Evolutionary conservation across 345 rosid genomes (phyloP).

Genomic region (Lepidium africanum): DNA sequence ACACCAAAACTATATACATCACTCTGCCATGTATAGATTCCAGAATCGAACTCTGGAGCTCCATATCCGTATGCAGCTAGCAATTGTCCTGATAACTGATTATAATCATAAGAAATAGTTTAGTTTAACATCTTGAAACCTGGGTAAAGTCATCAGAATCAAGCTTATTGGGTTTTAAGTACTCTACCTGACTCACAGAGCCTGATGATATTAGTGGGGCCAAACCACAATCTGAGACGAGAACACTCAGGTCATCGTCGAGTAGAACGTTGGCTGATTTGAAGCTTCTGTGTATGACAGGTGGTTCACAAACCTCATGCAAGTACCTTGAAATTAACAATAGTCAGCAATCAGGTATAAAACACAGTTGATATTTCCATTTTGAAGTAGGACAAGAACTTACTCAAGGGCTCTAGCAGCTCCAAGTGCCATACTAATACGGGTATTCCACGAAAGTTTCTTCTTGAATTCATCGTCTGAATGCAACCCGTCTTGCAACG

Average conservation of each 20-base stretch:
- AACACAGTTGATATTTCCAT: background rate
- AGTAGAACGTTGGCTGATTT: slow-evolving; percentile 81
- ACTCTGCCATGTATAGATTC: slow-evolving; percentile 76
- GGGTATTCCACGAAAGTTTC: slow-evolving; percentile 71
- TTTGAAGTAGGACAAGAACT: slow-evolving; percentile 28
- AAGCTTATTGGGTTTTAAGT: background rate
- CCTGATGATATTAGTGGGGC: slow-evolving; percentile 77
- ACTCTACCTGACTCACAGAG: slow-evolving; percentile 85
- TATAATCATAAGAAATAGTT: slow-evolving; percentile 11
- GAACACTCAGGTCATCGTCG: slow-evolving; percentile 73
- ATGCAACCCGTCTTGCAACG: slow-evolving; percentile 76
- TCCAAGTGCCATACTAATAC: slow-evolving; percentile 82
- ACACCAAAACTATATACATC: slow-evolving; percentile 98
- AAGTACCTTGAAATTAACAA: slow-evolving; percentile 49
- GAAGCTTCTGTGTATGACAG: slow-evolving; percentile 80
- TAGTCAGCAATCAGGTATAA: background rate
- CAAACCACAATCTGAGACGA: slow-evolving; percentile 88
- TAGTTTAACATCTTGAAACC: slow-evolving; percentile 9
- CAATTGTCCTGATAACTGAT: slow-evolving; percentile 90
- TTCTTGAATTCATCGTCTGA: slow-evolving; percentile 69
- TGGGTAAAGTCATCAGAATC: background rate
- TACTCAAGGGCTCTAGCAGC: slow-evolving; percentile 96
- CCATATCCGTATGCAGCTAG: slow-evolving; percentile 78
- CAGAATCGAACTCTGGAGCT: slow-evolving; percentile 95
- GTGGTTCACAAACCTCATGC: slow-evolving; percentile 93